Evolutionary conservation across 176 grass and related monocot genomes (phyloP), one percentile per base, ranked within the genome.

Genomic region (Eleusine coracana): DNA sequence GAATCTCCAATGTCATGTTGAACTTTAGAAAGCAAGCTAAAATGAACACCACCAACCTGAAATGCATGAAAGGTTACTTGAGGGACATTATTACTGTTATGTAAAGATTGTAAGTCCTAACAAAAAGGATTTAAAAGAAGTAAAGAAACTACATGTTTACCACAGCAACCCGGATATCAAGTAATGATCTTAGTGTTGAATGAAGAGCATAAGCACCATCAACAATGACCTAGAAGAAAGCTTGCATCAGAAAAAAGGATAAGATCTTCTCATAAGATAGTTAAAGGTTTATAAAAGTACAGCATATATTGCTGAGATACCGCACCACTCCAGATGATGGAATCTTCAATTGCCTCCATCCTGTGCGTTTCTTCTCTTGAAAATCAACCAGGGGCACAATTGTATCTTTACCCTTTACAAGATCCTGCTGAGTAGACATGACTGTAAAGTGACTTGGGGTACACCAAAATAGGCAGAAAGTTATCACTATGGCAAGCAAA

Each of bases 161-260:
- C 91, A 98, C 96, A 77, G 96, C 96, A 85, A 98, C 96, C 73
- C 96, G 92, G 50, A 98, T 98, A 88, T 98, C 96, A 76, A 95
- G 87, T 56, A 98, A 81, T 74, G 96, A 98, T 77, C 96, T 87
- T 42, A 98, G 77, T 73, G 91, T 95, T 61, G 96, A 93, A 88
- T 95, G 90, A 72, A 98, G 91, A 84, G 96, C 92, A 93, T 98
- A 98, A 48, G 96, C 96, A 85, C 96, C 96, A 90, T 98, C 96
- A 3, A 98, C 92, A 84, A 98, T 95, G 55, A 98, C 82, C 96
- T 98, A 82, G 39, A 87, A 89, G 72, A 70, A 89, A 82, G 73
- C 21, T 78, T 61, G 50, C 61, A 83, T 90, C 51, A 86, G 71
- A 79, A 78, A 48, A 58, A 78, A 65, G 48, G 27, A 60, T 29